Conservation (phyloP, 108 stramenopile genomes). For the Ochromonas danica region DNA sequence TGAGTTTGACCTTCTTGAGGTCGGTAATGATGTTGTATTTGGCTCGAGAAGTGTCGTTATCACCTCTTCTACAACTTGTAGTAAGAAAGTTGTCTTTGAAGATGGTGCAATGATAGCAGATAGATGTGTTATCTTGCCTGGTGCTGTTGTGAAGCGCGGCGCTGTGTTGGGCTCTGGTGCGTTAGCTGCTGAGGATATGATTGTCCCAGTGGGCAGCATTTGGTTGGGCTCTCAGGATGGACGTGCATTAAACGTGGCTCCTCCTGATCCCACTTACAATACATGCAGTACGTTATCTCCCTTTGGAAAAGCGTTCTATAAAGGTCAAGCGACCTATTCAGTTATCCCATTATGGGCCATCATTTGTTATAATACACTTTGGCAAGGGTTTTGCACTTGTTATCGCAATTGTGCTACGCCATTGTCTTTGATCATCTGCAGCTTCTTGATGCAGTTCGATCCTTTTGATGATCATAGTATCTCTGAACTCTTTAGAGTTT, state of each 20-base stretch:
- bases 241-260: not conserved
- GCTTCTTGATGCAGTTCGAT: not conserved
- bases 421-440: not conserved
- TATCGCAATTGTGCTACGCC: constrained; percentile 12
- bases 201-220: not conserved
- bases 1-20: constrained; percentile 8
- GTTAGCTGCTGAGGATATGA: constrained; percentile 1
- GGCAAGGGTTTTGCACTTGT: constrained; percentile 19
- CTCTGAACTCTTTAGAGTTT: not conserved
- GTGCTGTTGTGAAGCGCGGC: not conserved
- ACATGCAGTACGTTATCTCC: not conserved
- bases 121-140: constrained; percentile 9
- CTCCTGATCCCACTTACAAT: not conserved
- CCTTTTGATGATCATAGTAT: not conserved
- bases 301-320: constrained; percentile 23
- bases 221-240: constrained; percentile 7
- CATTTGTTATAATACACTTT: not conserved
- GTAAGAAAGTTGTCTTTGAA: constrained; percentile 7
- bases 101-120: constrained; percentile 9
- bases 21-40: constrained; percentile 31
- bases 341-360: constrained; percentile 22
- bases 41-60: constrained; percentile 19
- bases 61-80: not conserved
- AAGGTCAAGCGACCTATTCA: not conserved
- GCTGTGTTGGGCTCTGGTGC: constrained; percentile 10